Percentiles rank a stretch among this genome's conserved stretches.
phyloP scores from a whole-genome alignment of 2,329 filamentous ascomycete species.

The Xylaria sp. region DNA sequence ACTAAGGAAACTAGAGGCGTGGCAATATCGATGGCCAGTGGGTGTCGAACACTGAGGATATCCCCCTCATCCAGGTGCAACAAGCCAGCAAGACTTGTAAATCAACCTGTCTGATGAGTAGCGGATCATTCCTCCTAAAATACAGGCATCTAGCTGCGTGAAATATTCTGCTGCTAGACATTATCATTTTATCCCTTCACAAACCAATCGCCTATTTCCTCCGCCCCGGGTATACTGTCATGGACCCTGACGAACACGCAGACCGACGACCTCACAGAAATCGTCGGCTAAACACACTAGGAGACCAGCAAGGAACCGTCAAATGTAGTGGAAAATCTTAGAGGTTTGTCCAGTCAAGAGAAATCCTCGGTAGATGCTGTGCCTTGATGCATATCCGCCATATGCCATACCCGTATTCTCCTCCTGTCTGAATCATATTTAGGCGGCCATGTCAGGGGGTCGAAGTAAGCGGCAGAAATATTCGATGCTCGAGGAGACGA shows the following conservation, averaged over 20 bases:
- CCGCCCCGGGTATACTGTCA: slow-evolving; percentile 49
- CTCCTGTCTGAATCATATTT: slow-evolving; percentile 34
- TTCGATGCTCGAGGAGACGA: slow-evolving; percentile 39
- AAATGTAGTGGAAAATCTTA: slow-evolving; percentile 34
- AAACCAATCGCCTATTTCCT: slow-evolving; percentile 44
- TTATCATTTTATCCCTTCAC: slow-evolving; percentile 46
- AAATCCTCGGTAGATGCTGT: slow-evolving; percentile 40
- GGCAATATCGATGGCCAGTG: slow-evolving; percentile 42
- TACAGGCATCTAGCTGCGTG: slow-evolving; percentile 50
- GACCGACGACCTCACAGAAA: slow-evolving; percentile 43
- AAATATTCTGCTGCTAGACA: slow-evolving; percentile 43
- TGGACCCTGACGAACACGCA: slow-evolving; percentile 45
- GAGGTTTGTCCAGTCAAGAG: slow-evolving; percentile 37
- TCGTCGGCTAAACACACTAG: slow-evolving; percentile 39
- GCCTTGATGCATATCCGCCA: slow-evolving; percentile 43
- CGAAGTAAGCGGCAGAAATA: slow-evolving; percentile 25
- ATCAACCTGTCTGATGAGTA: slow-evolving; percentile 34
- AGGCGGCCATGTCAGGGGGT: slow-evolving; percentile 37
- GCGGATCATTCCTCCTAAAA: slow-evolving; percentile 48
- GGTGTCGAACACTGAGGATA: slow-evolving; percentile 42
- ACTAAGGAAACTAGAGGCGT: slow-evolving; percentile 50
- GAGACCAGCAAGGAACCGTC: slow-evolving; percentile 35
- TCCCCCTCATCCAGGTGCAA: slow-evolving; percentile 41
- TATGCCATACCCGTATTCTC: slow-evolving; percentile 41
- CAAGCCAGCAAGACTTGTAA: slow-evolving; percentile 39